Base-by-base conservation (phyloP, 208 protist genomes). In the Acanthamoeba comandoni region DNA sequence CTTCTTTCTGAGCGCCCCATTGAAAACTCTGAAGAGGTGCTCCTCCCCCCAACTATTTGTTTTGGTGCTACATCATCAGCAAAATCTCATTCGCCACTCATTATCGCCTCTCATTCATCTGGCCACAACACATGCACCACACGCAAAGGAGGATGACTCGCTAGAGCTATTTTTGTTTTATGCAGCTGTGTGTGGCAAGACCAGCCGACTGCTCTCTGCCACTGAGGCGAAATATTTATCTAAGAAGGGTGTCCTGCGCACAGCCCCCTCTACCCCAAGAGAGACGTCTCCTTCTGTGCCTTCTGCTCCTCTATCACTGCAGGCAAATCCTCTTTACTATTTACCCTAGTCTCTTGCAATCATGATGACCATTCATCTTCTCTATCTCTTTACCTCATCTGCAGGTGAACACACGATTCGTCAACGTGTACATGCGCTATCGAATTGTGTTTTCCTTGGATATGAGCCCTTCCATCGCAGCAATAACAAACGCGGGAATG, bases 391-490 rank as follows among this genome's bases (percentile, higher is more conserved):
- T 26, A 79, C 48, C 71, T 48, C 8, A 31, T 67, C 57, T 87
- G 24, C 65, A 67, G n/a, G 24, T 58, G 9, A 17, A 19, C 26
- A 69, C 35, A 26, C 17, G 39, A 8, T 26, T 87, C 17, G 39
- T n/a, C 55, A 87, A 52, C 0, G 67, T 87, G 15, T 87, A 87
- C 79, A 35, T 43, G 55, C 51, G 57, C 2, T 48, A 87, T 39
- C 51, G 79, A 13, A 19, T 87, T 35, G 79, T 87, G 79, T 87
- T 87, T 58, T 69, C 55, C 12, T 48, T 87, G 7, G 79, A 87
- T 19, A 51, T 87, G 2, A 87, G 79, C 29, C 79, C 79, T 31
- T 87, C 79, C 43, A 48, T 87, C 31, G 79, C 79, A 24, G 67
- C 35, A 24, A n/a, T 87, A n/a, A 67, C 55, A 9, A 29, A 29